These are phyloP conservation scores for Tremella mesenterica DNA, from an alignment of 768 basidiomycete genomes.

Conservation along the genomic window DNA sequence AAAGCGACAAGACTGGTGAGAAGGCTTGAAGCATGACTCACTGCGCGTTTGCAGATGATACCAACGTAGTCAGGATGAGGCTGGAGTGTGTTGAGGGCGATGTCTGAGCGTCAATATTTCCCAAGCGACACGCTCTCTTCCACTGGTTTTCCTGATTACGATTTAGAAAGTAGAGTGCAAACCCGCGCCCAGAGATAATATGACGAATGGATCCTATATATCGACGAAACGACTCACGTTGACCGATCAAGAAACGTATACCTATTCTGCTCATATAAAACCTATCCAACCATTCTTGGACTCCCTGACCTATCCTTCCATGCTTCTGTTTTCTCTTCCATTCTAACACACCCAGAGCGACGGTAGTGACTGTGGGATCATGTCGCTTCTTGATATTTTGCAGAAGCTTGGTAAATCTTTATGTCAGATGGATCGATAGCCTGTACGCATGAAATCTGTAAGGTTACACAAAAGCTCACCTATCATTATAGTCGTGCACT, in stretches of 20 bases:
- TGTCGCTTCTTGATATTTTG: conserved; percentile 87
- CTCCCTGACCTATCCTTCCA: conserved; percentile 51
- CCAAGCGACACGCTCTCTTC: neutral
- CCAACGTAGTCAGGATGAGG: conserved; percentile 87
- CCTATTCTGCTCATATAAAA: conserved; percentile 78
- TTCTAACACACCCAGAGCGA: conserved; percentile 83
- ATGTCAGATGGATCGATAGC: too few species aligned
- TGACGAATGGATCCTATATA: too few species aligned
- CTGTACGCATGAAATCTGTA: too few species aligned
- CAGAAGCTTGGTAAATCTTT: conserved; percentile 81
- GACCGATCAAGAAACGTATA: conserved; percentile 92
- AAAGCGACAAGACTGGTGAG: neutral
- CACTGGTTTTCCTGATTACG: neutral
- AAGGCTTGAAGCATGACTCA: too few species aligned
- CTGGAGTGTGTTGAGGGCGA: conserved; percentile 85
- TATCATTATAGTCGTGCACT: conserved; percentile 81
- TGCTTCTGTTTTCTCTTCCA: conserved; percentile 75
- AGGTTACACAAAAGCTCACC: too few species aligned
- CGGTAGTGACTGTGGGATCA: conserved; percentile 94
- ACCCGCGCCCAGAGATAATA: too few species aligned
- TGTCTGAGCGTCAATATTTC: conserved; percentile 53
- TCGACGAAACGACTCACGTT: conserved; percentile 71
- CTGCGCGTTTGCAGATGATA: conserved; percentile 89
- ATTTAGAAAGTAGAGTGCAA: too few species aligned
- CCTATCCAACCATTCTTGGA: conserved; percentile 91